phyloP scores from a whole-genome alignment of 2,329 filamentous ascomycete species.

The Colletotrichum nymphaeae region DNA sequence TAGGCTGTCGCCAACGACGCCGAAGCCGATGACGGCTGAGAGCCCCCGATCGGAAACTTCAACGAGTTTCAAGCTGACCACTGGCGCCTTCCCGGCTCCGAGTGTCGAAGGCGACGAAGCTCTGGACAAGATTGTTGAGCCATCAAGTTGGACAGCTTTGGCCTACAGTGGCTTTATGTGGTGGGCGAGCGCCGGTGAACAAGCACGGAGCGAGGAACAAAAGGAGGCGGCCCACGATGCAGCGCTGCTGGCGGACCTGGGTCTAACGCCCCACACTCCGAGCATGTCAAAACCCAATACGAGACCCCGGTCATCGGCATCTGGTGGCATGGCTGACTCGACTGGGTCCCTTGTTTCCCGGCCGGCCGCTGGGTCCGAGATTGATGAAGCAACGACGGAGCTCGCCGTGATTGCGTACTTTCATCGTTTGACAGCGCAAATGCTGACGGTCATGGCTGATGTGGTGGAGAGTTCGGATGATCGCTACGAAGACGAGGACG shows the following conservation, averaged over 20 bases:
- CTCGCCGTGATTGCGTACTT: constrained; percentile 85
- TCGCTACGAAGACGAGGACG: constrained; percentile 53
- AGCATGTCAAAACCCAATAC: constrained; percentile 43
- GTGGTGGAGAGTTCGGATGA: constrained; percentile 64
- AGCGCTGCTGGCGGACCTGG: constrained; percentile 65
- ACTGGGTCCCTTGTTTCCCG: constrained; percentile 54
- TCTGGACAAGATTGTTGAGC: constrained; percentile 69
- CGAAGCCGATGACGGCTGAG: constrained; percentile 31
- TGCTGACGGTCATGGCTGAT: constrained; percentile 72
- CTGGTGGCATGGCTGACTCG: constrained; percentile 54
- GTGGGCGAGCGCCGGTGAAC: constrained; percentile 88
- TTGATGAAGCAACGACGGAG: constrained; percentile 65
- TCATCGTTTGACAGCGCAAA: constrained; percentile 77
- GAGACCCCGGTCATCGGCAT: constrained; percentile 42
- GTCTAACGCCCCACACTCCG: constrained; percentile 24
- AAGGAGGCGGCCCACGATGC: constrained; percentile 68
- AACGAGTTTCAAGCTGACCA: constrained; percentile 34
- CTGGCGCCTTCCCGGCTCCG: constrained; percentile 28
- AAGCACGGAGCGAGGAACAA: constrained; percentile 69
- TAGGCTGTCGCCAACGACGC: constrained; percentile 49
- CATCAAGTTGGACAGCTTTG: constrained; percentile 76
- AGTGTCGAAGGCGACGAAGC: constrained; percentile 57
- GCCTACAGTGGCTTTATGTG: constrained; percentile 89
- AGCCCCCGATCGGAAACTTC: constrained; percentile 43
- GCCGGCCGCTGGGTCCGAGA: constrained; percentile 37